These are phyloP conservation scores for Phytophthora europaea DNA, from an alignment of 352 stramenopile species.

Conservation along the genomic window DNA sequence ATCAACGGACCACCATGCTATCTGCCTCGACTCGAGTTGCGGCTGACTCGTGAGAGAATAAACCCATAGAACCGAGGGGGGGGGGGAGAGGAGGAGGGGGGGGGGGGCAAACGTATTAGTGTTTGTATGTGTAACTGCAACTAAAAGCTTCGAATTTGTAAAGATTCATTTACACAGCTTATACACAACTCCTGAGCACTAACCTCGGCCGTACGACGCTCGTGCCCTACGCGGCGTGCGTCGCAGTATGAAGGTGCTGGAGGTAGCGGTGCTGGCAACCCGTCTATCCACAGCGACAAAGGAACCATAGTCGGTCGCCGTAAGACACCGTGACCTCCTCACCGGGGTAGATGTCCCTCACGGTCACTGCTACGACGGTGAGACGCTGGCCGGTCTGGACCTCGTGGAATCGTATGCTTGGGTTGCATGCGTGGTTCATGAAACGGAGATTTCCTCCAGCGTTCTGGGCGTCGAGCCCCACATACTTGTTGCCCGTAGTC, in stretches of 20 bases:
- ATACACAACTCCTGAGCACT: background rate
- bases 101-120: too few species aligned
- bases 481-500: background rate
- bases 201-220: too few species aligned
- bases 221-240: too few species aligned
- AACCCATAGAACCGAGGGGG: too few species aligned
- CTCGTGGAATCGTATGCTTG: background rate
- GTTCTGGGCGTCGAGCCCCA: background rate
- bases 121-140: background rate
- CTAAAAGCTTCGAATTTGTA: background rate
- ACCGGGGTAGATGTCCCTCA: background rate
- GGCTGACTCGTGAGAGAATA: too few species aligned
- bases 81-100: too few species aligned
- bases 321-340: background rate
- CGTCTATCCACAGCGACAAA: background rate
- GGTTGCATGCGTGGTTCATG: background rate
- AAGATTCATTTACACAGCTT: background rate
- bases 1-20: too few species aligned
- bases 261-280: conserved; percentile 1
- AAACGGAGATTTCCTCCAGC: background rate
- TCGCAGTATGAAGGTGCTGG: background rate
- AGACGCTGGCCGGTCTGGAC: background rate
- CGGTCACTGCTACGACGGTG: background rate
- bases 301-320: background rate
- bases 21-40: too few species aligned